Conservation (phyloP, 805 yeast species). For the Kodamaea restingae region DNA sequence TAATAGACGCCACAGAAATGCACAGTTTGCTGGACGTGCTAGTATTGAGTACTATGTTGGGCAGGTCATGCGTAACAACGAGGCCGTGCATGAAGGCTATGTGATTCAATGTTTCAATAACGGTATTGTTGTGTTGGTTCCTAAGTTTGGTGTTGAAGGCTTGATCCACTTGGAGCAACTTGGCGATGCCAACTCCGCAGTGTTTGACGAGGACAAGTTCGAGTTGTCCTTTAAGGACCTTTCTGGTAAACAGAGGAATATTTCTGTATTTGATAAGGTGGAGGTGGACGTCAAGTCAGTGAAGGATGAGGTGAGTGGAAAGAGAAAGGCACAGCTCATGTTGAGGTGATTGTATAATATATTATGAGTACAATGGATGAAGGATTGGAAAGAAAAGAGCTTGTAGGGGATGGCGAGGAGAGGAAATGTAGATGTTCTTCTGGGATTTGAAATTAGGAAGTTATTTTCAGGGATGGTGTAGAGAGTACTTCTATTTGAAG, state of each 20-base stretch:
- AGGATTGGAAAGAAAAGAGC: neutral
- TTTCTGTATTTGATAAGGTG: conserved; percentile 81
- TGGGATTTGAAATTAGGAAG: no score
- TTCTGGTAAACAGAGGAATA: conserved; percentile 42
- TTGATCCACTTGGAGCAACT: conserved; percentile 77
- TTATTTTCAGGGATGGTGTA: no score
- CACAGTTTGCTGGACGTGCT: conserved; percentile 98
- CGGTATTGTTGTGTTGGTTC: conserved; percentile 92
- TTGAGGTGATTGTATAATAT: conserved; percentile 35
- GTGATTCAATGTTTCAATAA: conserved; percentile 89
- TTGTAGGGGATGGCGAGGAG: no score
- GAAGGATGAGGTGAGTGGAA: conserved; percentile 83
- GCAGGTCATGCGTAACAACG: conserved; percentile 87
- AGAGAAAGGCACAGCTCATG: conserved; percentile 80
- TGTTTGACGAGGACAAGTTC: conserved; percentile 74
- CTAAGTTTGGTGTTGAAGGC: conserved; percentile 94
- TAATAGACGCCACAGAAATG: conserved; percentile 92
- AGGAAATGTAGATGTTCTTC: no score
- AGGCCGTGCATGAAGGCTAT: conserved; percentile 80
- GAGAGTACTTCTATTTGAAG: no score
- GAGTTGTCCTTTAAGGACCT: conserved; percentile 56
- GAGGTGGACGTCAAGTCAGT: conserved; percentile 77
- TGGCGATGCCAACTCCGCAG: conserved; percentile 58
- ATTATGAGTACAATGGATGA: neutral
- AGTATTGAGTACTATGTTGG: conserved; percentile 97